Percentiles rank a stretch among this genome's conserved stretches.
These are phyloP conservation scores for Boletus vermiculosoides DNA, from an alignment of 768 basidiomycete genomes.

Conservation along the genomic window DNA sequence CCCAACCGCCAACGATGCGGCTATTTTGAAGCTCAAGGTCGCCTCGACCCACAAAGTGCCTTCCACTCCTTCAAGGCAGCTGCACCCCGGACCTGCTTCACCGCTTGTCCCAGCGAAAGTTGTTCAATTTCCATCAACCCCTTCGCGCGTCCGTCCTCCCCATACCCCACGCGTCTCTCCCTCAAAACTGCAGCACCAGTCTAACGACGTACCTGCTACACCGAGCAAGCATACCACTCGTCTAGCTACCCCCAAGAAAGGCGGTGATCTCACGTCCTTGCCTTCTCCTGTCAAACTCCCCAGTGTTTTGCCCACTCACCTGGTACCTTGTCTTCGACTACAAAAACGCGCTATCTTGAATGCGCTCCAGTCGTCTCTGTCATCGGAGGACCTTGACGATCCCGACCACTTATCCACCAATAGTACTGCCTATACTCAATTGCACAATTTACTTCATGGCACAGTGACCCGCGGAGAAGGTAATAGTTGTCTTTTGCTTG, in stretches of 20 bases:
- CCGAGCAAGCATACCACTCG: slow-evolving; percentile 14
- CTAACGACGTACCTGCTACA: slow-evolving; percentile 14
- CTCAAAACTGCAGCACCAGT: slow-evolving; percentile 4
- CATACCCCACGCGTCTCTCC: slow-evolving; percentile 20
- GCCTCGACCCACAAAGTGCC: slow-evolving; percentile 5
- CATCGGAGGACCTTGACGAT: slow-evolving; percentile 28
- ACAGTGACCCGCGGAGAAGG: slow-evolving; percentile 83
- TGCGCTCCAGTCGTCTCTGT: slow-evolving; percentile 38
- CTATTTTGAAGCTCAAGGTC: not conserved
- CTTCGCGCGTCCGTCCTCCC: slow-evolving; percentile 14
- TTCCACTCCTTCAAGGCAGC: slow-evolving; percentile 20
- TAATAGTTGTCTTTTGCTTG: slow-evolving; percentile 87
- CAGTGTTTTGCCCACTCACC: slow-evolving; percentile 37
- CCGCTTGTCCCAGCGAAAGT: not conserved
- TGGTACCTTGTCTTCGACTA: slow-evolving; percentile 45
- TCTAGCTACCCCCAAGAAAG: slow-evolving; percentile 16
- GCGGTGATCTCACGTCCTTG: not conserved
- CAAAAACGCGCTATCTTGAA: slow-evolving; percentile 60
- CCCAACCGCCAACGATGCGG: slow-evolving; percentile 2
- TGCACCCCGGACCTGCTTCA: not conserved
- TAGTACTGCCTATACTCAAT: slow-evolving; percentile 49
- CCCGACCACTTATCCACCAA: slow-evolving; percentile 46
- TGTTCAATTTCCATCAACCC: slow-evolving; percentile 14
- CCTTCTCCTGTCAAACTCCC: slow-evolving; percentile 26
- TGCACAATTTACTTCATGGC: slow-evolving; percentile 66